A percentile compares a stretch with the other conserved stretches of the same genome.
phyloP scores from a whole-genome alignment of 2,329 filamentous ascomycete species.

The Thielaviopsis ethacetica region DNA sequence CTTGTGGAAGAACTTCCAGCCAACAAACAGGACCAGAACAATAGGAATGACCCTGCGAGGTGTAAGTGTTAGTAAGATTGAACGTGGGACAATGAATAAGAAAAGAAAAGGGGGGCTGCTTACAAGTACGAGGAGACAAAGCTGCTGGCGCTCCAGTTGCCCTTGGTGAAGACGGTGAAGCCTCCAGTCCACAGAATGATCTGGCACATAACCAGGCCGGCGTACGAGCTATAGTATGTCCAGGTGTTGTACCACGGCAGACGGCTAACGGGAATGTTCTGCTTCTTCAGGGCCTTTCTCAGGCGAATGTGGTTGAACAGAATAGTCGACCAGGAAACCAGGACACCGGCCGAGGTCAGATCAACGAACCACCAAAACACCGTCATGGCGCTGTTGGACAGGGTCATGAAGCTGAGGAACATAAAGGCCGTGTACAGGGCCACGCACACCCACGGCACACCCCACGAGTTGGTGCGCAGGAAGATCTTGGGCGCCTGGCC shows the following conservation, averaged over 20 bases:
- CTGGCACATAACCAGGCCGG: conserved; percentile 41
- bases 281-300: conserved; percentile 34
- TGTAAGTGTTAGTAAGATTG: conserved; percentile 10
- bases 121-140: conserved; percentile 49
- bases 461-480: conserved; percentile 19
- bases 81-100: neutral
- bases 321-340: conserved; percentile 30
- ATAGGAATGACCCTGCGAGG: conserved; percentile 39
- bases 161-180: conserved; percentile 44
- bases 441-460: conserved; percentile 25
- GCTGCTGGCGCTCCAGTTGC: conserved; percentile 37
- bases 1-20: conserved; percentile 51
- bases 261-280: conserved; percentile 31
- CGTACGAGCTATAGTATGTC: conserved; percentile 43
- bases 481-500: conserved; percentile 26
- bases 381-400: conserved; percentile 28
- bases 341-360: conserved; percentile 32
- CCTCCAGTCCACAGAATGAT: conserved; percentile 55
- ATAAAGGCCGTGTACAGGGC: conserved; percentile 38
- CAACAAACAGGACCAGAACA: conserved; percentile 36
- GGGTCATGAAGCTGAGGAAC: conserved; percentile 38
- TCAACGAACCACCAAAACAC: conserved; percentile 48
- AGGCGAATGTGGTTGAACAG: conserved; percentile 38
- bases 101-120: conserved; percentile 19
- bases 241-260: conserved; percentile 49